phyloP scores from a whole-genome alignment of 305 asterid genomes.

The Solanum hybrid region DNA sequence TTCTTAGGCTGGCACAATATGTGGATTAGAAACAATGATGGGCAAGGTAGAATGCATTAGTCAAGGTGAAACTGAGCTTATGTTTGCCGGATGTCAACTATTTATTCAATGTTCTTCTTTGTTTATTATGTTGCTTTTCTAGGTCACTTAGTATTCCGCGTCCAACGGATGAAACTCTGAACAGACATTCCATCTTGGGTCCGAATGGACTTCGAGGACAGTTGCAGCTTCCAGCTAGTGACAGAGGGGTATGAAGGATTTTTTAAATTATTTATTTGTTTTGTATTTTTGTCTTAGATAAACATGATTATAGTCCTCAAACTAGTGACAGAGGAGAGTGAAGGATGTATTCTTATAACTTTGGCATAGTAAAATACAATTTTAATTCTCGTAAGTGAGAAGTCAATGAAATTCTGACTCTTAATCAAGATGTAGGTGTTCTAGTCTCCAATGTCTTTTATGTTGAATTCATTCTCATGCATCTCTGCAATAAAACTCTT shows the following conservation, averaged over 20 bases:
- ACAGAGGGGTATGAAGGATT: slow-evolving; percentile 36
- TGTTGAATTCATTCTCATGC: neutral
- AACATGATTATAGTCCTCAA: slow-evolving; percentile 33
- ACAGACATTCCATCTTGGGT: slow-evolving; percentile 86
- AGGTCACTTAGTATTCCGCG: slow-evolving; percentile 57
- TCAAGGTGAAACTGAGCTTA: slow-evolving; percentile 5
- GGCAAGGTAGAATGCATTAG: neutral
- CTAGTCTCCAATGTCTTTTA: neutral
- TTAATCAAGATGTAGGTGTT: neutral
- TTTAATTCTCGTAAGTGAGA: neutral
- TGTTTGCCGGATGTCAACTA: neutral
- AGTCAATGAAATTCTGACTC: neutral
- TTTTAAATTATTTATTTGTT: neutral
- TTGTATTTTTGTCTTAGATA: slow-evolving; percentile 6
- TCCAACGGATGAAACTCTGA: slow-evolving; percentile 81
- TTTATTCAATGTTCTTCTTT: slow-evolving; percentile 5
- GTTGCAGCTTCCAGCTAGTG: slow-evolving; percentile 74
- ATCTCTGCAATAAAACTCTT: neutral
- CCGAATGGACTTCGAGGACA: slow-evolving; percentile 83
- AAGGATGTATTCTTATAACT: slow-evolving; percentile 14
- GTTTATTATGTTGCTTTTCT: neutral
- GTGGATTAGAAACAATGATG: neutral
- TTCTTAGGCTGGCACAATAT: neutral
- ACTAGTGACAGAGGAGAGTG: slow-evolving; percentile 26
- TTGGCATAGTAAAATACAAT: neutral